Evolutionary conservation across 148 eudicot genomes (phyloP), one percentile per base, ranked within the genome.

Genomic region (Chenopodium suecicum): DNA sequence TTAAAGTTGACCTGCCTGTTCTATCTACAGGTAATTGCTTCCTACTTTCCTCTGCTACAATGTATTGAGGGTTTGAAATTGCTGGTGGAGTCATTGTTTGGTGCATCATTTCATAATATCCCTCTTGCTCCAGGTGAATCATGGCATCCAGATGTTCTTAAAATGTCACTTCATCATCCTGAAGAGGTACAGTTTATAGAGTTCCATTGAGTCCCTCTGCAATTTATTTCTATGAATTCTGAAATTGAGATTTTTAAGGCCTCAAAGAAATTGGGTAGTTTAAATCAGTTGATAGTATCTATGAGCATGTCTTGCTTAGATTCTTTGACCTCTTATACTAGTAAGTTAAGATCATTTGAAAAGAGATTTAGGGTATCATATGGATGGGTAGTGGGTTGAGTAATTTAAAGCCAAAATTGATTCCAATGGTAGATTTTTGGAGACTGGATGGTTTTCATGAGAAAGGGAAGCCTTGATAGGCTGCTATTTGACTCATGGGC

Each of bases 101-200:
- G 98, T 46, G 87, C 93, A 66, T 92, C 89, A 76, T 90, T 90
- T 79, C 87, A 70, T 68, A 84, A 83, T 77, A 84, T 91, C 52
- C 96, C 97, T 84, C 85, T 89, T 78, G 90, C 94, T 29, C 95
- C 91, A 70, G 99, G 98, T 85, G 99, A 96, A 90, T 90, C 98
- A 78, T 96, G 99, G 99, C 99, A 96, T 84, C 93, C 94, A 20
- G 97, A 96, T 88, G 99, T 96, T 82, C 89, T 92, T 67, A 96
- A 96, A 84, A 84, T 96, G 92, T 91, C 93, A 76, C 91, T 96
- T 75, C 91, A 92, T 84, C 97, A 96, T 86, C 93, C 92, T 82
- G 92, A 92, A 80, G 98, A 96, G 99, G 99, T 94, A 85, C 67
- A 73, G 41, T 83, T 31, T 31, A 31, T 31, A 48, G 13, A 9